Percentiles rank a stretch among this genome's conserved stretches.
Evolutionary conservation across 75 land plant genomes (phyloP).

Genomic region (Cupressus sempervirens): DNA sequence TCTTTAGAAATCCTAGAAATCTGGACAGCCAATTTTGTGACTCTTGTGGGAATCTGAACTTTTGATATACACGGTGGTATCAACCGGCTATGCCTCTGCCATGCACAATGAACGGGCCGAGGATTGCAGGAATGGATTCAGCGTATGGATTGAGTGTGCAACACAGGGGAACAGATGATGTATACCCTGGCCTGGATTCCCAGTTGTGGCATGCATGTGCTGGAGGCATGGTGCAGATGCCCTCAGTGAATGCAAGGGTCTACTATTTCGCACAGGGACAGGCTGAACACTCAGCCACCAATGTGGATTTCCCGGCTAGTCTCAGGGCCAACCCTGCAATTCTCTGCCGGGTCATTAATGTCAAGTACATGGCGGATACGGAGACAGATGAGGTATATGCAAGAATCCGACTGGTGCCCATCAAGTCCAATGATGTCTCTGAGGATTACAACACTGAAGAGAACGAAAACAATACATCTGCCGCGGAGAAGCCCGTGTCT

Average conservation of each 20-base stretch:
- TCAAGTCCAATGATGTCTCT: slow-evolving; percentile 19
- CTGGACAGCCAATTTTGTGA: neutral
- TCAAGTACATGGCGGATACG: slow-evolving; percentile 78
- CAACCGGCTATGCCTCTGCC: slow-evolving; percentile 5
- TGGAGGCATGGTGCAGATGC: slow-evolving; percentile 95
- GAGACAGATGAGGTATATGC: slow-evolving; percentile 91
- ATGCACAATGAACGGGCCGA: slow-evolving; percentile 14
- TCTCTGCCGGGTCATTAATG: slow-evolving; percentile 56
- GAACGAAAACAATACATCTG: slow-evolving; percentile 21
- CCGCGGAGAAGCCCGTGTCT: slow-evolving; percentile 62
- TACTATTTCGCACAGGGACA: slow-evolving; percentile 96
- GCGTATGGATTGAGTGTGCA: slow-evolving; percentile 5
- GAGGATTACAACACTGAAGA: slow-evolving; percentile 17
- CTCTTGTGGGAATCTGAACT: neutral
- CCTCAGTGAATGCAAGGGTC: slow-evolving; percentile 66
- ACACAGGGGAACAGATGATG: slow-evolving; percentile 5
- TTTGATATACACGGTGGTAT: neutral
- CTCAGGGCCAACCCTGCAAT: slow-evolving; percentile 44
- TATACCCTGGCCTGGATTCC: slow-evolving; percentile 51
- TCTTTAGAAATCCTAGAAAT: neutral
- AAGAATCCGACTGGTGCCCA: slow-evolving; percentile 59
- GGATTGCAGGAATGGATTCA: slow-evolving; percentile 10
- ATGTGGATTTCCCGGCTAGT: slow-evolving; percentile 43
- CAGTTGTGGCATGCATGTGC: slow-evolving; percentile 99
- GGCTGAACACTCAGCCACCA: slow-evolving; percentile 68